Evolutionary conservation across 108 stramenopile species (phyloP).

Genomic region (Cyclotella baltica): DNA sequence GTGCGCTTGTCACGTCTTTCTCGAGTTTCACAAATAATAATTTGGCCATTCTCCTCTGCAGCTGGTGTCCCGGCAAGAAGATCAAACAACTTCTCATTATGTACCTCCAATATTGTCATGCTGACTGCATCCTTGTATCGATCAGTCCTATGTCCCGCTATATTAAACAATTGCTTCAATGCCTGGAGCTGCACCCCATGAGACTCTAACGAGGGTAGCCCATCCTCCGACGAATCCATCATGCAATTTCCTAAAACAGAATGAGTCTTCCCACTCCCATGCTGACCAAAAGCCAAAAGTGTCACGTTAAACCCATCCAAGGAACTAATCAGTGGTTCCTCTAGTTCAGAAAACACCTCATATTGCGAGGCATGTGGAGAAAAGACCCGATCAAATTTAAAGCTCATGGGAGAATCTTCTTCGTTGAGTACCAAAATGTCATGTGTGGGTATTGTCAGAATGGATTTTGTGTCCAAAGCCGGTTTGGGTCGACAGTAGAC

Average conservation of each 20-base stretch:
- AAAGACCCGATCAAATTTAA: conserved; percentile 94
- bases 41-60: conserved; percentile 68
- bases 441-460: conserved; percentile 68
- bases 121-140: conserved; percentile 77
- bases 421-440: conserved; percentile 73
- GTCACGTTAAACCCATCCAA: conserved; percentile 97
- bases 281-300: conserved; percentile 95
- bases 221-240: conserved; percentile 19
- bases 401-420: conserved; percentile 69
- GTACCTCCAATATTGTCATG: conserved; percentile 77
- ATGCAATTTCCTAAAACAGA: conserved; percentile 84
- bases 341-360: conserved; percentile 91
- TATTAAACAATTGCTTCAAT: conserved; percentile 70
- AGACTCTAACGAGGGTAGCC: conserved; percentile 29
- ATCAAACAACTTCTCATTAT: conserved; percentile 79
- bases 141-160: conserved; percentile 70
- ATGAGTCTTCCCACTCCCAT: conserved; percentile 93
- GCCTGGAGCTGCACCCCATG: conserved; percentile 76
- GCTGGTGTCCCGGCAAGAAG: conserved; percentile 69
- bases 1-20: conserved; percentile 27
- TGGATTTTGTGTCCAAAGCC: conserved; percentile 11
- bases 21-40: conserved; percentile 47
- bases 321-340: conserved; percentile 86
- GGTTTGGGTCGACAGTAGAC: conserved; percentile 82
- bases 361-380: conserved; percentile 64